Conservation (phyloP, 805 yeast genomes). For the Cyberlindnera bimundalis region DNA sequence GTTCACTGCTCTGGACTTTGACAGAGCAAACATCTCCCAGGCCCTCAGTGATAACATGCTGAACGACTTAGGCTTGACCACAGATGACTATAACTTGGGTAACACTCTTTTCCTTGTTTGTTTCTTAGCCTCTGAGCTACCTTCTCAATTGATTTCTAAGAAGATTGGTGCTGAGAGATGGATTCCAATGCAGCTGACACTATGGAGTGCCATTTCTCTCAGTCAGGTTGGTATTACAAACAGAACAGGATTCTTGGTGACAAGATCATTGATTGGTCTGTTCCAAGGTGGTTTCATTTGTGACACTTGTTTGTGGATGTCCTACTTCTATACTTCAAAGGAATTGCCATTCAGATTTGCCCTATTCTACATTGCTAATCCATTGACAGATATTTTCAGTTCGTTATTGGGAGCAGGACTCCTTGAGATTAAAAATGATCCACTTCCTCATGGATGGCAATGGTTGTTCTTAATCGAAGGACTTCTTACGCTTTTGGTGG, state of each 20-base stretch:
- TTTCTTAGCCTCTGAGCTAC: conserved; percentile 57
- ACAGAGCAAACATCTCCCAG: conserved; percentile 53
- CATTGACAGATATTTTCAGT: conserved; percentile 43
- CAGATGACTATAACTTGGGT: conserved; percentile 58
- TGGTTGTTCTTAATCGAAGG: conserved; percentile 70
- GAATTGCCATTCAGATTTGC: conserved; percentile 60
- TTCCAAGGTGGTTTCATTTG: conserved; percentile 73
- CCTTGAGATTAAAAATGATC: conserved; percentile 43
- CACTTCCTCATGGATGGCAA: conserved; percentile 54
- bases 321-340: conserved; percentile 58
- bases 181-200: conserved; percentile 54
- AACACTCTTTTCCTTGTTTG: conserved; percentile 49
- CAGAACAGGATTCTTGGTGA: conserved; percentile 41
- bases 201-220: conserved; percentile 57
- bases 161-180: conserved; percentile 59
- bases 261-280: conserved; percentile 51
- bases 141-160: conserved; percentile 65
- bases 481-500: conserved; percentile 49
- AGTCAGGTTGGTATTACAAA: conserved; percentile 44
- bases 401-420: conserved; percentile 53
- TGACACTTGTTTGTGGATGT: conserved; percentile 58
- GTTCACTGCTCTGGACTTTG: conserved; percentile 57
- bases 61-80: conserved; percentile 40
- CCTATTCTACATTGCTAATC: conserved; percentile 55
- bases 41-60: conserved; percentile 51